These are phyloP conservation scores for Annulohypoxylon moriforme DNA, from an alignment of 495 filamentous ascomycete species.

Conservation along the genomic window DNA sequence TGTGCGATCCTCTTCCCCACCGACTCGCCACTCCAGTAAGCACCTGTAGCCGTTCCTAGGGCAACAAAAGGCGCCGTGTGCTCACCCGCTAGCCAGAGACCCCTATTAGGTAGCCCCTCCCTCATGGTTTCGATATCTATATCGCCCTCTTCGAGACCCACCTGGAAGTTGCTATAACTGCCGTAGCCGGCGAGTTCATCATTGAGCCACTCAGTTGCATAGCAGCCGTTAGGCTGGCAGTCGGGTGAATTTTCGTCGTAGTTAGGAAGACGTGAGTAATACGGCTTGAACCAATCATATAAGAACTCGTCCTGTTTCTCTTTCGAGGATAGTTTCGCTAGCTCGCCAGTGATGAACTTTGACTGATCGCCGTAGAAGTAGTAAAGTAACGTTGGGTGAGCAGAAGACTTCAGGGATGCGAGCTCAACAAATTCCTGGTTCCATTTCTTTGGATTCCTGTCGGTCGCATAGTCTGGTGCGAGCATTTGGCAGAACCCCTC, in stretches of 20 bases:
- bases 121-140: constrained; percentile 80
- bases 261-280: constrained; percentile 78
- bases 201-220: constrained; percentile 82
- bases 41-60: constrained; percentile 86
- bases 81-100: constrained; percentile 93
- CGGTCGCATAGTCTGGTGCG: constrained; percentile 69
- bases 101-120: constrained; percentile 72
- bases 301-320: constrained; percentile 59
- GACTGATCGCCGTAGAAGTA: constrained; percentile 82
- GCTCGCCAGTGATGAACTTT: constrained; percentile 55
- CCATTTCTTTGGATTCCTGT: constrained; percentile 74
- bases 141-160: constrained; percentile 76
- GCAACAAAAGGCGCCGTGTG: constrained; percentile 93
- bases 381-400: constrained; percentile 90
- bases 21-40: constrained; percentile 91
- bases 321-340: constrained; percentile 51
- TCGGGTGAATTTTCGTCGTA: constrained; percentile 64
- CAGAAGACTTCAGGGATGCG: constrained; percentile 67
- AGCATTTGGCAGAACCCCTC: constrained; percentile 76
- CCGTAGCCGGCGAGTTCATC: constrained; percentile 89
- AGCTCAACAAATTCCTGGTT: constrained; percentile 85
- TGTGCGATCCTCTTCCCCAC: constrained; percentile 72
- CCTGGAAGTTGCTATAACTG: constrained; percentile 91
- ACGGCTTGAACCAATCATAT: constrained; percentile 73
- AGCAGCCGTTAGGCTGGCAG: constrained; percentile 71